Evolutionary conservation across 1,284 basidiomycete species (phyloP).

Genomic region (Cryptococcus jaspeensis): DNA sequence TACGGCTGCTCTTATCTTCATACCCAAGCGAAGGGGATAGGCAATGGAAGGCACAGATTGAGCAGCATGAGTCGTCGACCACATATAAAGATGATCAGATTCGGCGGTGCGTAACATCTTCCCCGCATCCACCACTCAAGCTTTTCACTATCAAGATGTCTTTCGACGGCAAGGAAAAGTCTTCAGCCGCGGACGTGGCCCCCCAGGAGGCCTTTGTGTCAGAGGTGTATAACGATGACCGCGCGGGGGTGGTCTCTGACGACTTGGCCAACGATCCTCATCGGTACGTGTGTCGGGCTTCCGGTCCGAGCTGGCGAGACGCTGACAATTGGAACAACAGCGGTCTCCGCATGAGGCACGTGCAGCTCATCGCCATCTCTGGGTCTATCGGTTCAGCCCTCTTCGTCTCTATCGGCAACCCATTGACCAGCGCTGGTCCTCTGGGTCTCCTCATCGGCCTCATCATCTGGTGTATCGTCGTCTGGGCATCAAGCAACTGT

Average conservation of each 20-base stretch:
- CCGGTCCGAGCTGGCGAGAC: not conserved
- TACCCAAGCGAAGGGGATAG: too few species aligned
- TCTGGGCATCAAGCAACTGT: constrained; percentile 24
- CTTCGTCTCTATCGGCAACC: constrained; percentile 24
- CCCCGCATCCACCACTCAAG: not conserved
- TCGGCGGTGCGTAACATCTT: not conserved
- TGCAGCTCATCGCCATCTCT: constrained; percentile 27
- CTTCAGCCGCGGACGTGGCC: not conserved
- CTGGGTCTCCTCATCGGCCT: constrained; percentile 23
- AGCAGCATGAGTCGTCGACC: too few species aligned
- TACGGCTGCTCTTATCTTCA: too few species aligned
- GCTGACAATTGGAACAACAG: constrained; percentile 12
- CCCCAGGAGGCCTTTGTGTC: not conserved
- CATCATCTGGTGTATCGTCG: constrained; percentile 20
- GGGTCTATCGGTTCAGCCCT: constrained; percentile 26
- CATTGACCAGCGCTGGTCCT: constrained; percentile 20
- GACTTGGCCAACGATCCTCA: constrained; percentile 16
- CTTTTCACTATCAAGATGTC: constrained; percentile 5
- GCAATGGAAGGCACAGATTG: too few species aligned
- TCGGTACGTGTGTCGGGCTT: constrained; percentile 2
- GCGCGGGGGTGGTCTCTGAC: too few species aligned
- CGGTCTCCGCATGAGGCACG: constrained; percentile 24
- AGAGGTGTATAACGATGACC: not conserved
- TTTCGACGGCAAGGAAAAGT: constrained; percentile 11
- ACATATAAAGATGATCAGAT: too few species aligned